These are phyloP conservation scores for Oryza punctata DNA, from an alignment of 176 grass and related monocot species.

Conservation along the genomic window DNA sequence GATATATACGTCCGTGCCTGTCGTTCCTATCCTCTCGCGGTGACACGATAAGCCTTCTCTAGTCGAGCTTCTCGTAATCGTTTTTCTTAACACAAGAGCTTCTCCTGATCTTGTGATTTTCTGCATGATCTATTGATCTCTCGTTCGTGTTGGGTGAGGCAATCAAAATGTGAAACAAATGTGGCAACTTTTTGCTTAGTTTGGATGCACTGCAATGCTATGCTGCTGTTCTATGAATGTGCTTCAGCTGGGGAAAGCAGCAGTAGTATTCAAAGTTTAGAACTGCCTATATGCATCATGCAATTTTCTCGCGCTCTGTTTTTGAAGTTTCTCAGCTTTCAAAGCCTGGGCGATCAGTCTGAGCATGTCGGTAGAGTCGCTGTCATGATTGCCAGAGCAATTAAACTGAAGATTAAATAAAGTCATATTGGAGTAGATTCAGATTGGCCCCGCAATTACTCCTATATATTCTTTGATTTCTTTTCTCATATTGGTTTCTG, in stretches of 20 bases:
- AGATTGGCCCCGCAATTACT: not conserved
- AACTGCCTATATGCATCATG: not conserved
- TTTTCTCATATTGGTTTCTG: not conserved
- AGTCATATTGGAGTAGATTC: not conserved
- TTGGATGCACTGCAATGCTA: no score
- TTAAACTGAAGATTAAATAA: not conserved
- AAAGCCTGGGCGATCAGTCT: not conserved
- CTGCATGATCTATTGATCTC: no score
- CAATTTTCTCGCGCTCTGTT: not conserved
- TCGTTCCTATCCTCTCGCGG: no score
- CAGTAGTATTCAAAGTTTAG: not conserved
- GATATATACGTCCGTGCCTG: not conserved
- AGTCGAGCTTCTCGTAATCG: no score
- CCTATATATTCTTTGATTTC: not conserved
- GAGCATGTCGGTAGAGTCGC: not conserved
- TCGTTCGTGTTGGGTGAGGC: no score
- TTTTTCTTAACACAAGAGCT: no score
- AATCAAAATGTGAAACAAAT: no score
- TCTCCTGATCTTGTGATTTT: no score
- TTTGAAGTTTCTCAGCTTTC: not conserved
- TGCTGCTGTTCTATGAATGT: no score
- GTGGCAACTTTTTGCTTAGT: no score
- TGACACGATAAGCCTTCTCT: no score
- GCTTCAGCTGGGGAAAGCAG: not conserved
- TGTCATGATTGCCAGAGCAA: slow-evolving; percentile 16